Evolutionary conservation across 352 stramenopile species (phyloP).

Genomic region (Globisporangium alternatum): DNA sequence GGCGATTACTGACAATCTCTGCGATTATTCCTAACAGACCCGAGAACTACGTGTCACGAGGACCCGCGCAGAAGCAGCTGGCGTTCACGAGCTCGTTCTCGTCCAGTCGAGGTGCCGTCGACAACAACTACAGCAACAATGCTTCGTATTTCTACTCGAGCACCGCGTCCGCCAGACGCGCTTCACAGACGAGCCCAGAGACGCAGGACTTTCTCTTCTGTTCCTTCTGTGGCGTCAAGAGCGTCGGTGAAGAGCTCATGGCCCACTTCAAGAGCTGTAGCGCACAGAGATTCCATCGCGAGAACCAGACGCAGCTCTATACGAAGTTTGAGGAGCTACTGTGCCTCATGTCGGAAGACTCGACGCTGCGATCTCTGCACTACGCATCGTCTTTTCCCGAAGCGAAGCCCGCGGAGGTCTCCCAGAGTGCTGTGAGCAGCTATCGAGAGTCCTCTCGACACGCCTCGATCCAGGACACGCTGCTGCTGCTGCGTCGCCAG

Average conservation of each 20-base stretch:
- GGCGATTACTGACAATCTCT: no score
- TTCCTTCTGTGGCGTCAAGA: conserved; percentile 62
- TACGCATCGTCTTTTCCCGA: conserved; percentile 72
- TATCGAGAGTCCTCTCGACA: conserved; percentile 7
- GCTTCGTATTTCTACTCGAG: conserved; percentile 11
- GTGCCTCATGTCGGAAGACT: conserved; percentile 60
- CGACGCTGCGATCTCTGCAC: conserved; percentile 57
- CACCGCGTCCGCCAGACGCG: neutral
- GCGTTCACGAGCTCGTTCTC: conserved; percentile 7
- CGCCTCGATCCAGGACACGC: conserved; percentile 41
- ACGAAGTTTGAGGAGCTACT: conserved; percentile 63
- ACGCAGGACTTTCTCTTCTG: conserved; percentile 57
- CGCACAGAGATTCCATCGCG: conserved; percentile 52
- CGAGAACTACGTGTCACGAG: conserved; percentile 13
- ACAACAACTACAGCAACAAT: conserved; percentile 27
- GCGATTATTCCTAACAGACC: conserved; percentile 9
- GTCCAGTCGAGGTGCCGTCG: conserved; percentile 15
- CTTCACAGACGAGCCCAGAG: conserved; percentile 15
- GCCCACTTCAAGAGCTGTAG: conserved; percentile 50
- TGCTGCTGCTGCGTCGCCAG: conserved; percentile 35
- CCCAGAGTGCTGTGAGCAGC: conserved; percentile 15
- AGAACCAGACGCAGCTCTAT: conserved; percentile 52
- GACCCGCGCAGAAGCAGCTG: conserved; percentile 8
- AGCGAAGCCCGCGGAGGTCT: conserved; percentile 28
- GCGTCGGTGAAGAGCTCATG: conserved; percentile 35